Percentiles rank a stretch among this genome's conserved stretches.
phyloP scores from a whole-genome alignment of 345 rosid species.

The Mercurialis annua region DNA sequence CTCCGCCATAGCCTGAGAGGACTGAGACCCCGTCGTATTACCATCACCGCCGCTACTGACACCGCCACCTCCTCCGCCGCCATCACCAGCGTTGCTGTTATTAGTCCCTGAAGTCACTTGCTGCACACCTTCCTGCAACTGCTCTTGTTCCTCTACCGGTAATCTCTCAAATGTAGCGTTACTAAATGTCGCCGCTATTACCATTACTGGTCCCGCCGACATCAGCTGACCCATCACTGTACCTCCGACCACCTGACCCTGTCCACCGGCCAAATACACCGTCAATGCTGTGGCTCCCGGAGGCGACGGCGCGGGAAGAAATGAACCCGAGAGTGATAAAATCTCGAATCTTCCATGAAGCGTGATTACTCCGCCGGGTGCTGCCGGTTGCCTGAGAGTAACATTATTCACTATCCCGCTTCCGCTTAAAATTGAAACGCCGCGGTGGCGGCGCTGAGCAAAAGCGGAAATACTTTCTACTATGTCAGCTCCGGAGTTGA shows the following conservation, averaged over 20 bases:
- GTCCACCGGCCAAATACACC: conserved; percentile 79
- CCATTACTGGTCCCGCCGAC: conserved; percentile 85
- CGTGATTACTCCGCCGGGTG: conserved; percentile 59
- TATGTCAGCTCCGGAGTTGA: conserved; percentile 69
- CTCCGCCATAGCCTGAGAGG: conserved; percentile 30
- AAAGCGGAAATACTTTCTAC: conserved; percentile 58
- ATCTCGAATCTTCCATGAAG: conserved; percentile 90
- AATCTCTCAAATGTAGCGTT: conserved; percentile 81
- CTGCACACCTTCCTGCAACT: conserved; percentile 38
- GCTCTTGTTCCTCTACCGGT: conserved; percentile 60
- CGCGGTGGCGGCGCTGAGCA: conserved; percentile 63
- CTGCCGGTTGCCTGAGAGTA: conserved; percentile 73
- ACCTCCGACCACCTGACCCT: conserved; percentile 93
- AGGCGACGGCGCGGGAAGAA: conserved; percentile 68
- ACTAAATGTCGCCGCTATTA: conserved; percentile 73
- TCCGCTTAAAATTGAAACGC: conserved; percentile 77
- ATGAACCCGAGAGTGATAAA: conserved; percentile 70
- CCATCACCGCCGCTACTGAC: conserved; percentile 20
- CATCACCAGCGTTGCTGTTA: not conserved
- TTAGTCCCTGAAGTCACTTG: conserved; percentile 34
- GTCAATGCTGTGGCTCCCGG: conserved; percentile 72
- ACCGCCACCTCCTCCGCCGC: not conserved
- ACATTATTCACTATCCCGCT: conserved; percentile 75
- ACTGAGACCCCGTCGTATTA: conserved; percentile 28
- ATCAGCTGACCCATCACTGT: conserved; percentile 57